Percentiles rank a stretch among this genome's conserved stretches.
Evolutionary conservation across 345 rosid genomes (phyloP).

Genomic region (Atalantia buxifolia): DNA sequence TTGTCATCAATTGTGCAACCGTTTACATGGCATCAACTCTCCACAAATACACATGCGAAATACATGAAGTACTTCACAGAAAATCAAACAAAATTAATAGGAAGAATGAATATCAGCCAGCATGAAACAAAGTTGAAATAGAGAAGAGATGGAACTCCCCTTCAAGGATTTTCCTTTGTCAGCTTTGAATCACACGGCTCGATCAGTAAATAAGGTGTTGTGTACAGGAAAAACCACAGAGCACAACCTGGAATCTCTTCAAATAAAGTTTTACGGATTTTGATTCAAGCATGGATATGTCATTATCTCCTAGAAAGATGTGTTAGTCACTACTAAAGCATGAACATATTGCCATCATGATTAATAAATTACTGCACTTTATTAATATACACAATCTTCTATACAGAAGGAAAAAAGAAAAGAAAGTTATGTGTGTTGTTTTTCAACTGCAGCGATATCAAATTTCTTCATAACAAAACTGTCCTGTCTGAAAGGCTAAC

Average conservation of each 20-base stretch:
- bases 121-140: neutral
- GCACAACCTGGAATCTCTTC: neutral
- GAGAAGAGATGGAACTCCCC: neutral
- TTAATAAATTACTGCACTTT: neutral
- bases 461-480: neutral
- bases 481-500: conserved; percentile 10
- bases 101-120: neutral
- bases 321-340: neutral
- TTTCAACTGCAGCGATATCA: neutral
- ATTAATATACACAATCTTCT: neutral
- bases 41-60: neutral
- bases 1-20: neutral
- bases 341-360: neutral
- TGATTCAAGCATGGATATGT: neutral
- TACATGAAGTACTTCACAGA: neutral
- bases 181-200: neutral
- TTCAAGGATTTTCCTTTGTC: neutral
- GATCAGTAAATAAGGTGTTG: neutral
- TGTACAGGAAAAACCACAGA: neutral
- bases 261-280: neutral
- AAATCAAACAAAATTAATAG: neutral
- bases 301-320: neutral
- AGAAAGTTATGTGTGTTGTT: neutral
- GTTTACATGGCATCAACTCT: neutral
- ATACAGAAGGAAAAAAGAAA: neutral